Evolutionary conservation across 2,329 filamentous ascomycete genomes (phyloP).

Genomic region (Alternaria burnsii): DNA sequence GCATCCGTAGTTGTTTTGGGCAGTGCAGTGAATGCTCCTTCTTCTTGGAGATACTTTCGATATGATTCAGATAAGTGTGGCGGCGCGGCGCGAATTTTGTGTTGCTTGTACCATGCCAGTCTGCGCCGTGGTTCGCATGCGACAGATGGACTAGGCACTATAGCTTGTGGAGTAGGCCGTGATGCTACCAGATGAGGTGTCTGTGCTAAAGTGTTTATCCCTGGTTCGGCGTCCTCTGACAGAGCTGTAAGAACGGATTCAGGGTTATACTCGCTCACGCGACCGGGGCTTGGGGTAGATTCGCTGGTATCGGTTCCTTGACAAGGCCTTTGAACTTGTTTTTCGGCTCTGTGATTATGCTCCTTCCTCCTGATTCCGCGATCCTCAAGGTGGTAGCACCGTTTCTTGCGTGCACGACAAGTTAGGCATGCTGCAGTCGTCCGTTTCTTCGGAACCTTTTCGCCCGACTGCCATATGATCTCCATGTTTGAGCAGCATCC

Average conservation of each 20-base stretch:
- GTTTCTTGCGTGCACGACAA: constrained; percentile 13
- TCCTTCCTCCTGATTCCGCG: not conserved
- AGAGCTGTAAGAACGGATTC: constrained; percentile 10
- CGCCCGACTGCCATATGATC: constrained; percentile 8
- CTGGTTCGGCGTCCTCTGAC: constrained; percentile 6
- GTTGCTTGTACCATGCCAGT: constrained; percentile 9
- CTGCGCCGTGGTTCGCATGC: constrained; percentile 3
- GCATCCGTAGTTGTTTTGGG: constrained; percentile 6
- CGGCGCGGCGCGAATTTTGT: not conserved
- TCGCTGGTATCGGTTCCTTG: not conserved
- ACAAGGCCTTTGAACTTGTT: not conserved
- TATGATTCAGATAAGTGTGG: constrained; percentile 2
- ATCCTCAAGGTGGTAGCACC: constrained; percentile 2
- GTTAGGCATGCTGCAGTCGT: constrained; percentile 2
- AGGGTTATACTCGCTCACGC: constrained; percentile 14
- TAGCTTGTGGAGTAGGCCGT: not conserved
- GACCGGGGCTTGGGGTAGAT: constrained; percentile 1
- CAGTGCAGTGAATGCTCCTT: constrained; percentile 3
- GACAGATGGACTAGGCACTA: not conserved
- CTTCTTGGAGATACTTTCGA: constrained; percentile 7
- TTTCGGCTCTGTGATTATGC: not conserved
- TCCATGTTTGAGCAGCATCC: not conserved
- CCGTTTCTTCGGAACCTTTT: constrained; percentile 1
- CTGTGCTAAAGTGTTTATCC: not conserved
- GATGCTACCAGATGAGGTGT: not conserved